Evolutionary conservation across 495 filamentous ascomycete species (phyloP), one percentile per base, ranked within the genome.

Genomic region (Hypoxylon fragiforme): DNA sequence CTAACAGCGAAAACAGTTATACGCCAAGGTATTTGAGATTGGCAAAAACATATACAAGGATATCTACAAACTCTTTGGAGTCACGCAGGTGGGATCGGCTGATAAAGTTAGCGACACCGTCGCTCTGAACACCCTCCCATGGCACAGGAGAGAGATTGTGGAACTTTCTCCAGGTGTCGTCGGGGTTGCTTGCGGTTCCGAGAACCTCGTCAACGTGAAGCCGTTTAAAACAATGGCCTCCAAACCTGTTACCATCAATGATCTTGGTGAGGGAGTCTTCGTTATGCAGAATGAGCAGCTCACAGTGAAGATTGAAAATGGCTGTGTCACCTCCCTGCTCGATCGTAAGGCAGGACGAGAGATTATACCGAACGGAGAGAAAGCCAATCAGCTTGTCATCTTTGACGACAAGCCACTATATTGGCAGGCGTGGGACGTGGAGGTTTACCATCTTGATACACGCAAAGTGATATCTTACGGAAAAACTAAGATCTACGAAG

Each of bases 391-490:
- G 64, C 78, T 96, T 6, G 91, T 98, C 51, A 87, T 97, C 43
- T 97, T 95, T 66, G 94, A 98, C 65, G 94, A 98, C 71, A 97
- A 97, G 72, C 94, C 94, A 13, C 79, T 97, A 14, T 95, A 96
- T 73, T 98, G 94, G 94, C 92, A 98, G 73, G 94, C 92, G 1
- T 98, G 94, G 94, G 94, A 98, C 70, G 91, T 96, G 24, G 94
- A 98, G 68, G 90, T 97, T 37, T 98, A 87, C 74, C 94, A 97
- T 54, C 81, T 96, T 16, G 87, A 91, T 46, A 92, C 90, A 0
- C 84, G 94, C 41, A 81, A 88, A 57, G 89, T 89, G 61, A 74
- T 98, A 3, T 64, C 75, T 0, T 77, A 82, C 16, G 75, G 81
- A 39, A 76, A 81, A 55, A 89, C 87, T n/a, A 75, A 72, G 16